Evolutionary conservation across 306 rosid genomes (phyloP).

Genomic region (Hylodesmum podocarpum): DNA sequence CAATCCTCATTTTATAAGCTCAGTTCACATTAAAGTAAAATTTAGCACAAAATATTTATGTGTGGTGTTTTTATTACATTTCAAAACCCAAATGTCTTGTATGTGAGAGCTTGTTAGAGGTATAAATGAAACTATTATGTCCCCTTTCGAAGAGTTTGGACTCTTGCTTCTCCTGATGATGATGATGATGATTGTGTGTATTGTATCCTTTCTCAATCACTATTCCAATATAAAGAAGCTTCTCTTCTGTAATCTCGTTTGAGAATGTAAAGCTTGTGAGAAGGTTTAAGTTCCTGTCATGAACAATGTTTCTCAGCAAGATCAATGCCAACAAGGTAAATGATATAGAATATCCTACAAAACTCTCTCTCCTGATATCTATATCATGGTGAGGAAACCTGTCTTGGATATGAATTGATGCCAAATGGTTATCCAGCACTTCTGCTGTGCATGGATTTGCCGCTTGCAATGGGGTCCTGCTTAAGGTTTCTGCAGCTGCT

Average conservation of each 20-base stretch:
- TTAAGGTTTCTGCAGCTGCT: neutral
- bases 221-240: neutral
- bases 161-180: neutral
- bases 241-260: neutral
- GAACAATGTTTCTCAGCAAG: slow-evolving; percentile 2
- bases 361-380: neutral
- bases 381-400: neutral
- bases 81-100: neutral
- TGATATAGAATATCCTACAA: neutral
- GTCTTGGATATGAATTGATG: neutral
- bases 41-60: neutral
- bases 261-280: neutral
- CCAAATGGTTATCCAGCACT: neutral
- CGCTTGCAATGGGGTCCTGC: neutral
- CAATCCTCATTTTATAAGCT: neutral
- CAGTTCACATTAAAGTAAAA: neutral
- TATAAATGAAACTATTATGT: neutral
- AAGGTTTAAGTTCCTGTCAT: neutral
- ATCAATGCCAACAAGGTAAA: neutral
- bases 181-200: no score
- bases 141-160: slow-evolving; percentile 1
- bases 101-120: neutral
- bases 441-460: neutral
- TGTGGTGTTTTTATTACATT: neutral
- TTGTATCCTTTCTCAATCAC: slow-evolving; percentile 9